These are phyloP conservation scores for Thraustochytrium striatum DNA, from an alignment of 352 stramenopile genomes.

Conservation along the genomic window DNA sequence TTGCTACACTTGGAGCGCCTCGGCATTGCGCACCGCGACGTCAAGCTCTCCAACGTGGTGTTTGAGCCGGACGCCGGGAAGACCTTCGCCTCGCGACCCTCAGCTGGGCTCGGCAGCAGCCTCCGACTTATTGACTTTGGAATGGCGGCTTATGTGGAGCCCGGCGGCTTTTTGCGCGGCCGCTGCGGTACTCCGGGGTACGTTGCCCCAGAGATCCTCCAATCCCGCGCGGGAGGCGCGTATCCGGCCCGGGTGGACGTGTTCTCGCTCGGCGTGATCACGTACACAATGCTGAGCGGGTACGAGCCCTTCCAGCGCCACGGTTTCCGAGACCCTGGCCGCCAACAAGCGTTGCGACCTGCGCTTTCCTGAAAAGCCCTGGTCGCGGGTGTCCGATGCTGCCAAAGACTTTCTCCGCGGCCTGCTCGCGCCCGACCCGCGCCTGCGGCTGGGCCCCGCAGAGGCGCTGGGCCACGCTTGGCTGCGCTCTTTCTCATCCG, in stretches of 20 bases:
- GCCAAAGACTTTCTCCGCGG: too few species aligned
- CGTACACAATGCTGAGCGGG: conserved; percentile 81
- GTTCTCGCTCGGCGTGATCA: conserved; percentile 90
- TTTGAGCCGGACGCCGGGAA: background rate
- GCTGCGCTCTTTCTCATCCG: too few species aligned
- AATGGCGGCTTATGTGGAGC: conserved; percentile 6
- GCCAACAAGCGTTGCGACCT: too few species aligned
- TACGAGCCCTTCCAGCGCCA: conserved; percentile 84
- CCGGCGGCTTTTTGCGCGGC: conserved; percentile 81
- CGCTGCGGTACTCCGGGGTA: conserved; percentile 93
- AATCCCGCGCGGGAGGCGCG: conserved; percentile 64
- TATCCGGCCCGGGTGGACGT: conserved; percentile 87
- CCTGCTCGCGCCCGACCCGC: too few species aligned
- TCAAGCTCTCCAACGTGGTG: conserved; percentile 37
- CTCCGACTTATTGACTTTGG: conserved; percentile 43
- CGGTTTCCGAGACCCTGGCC: too few species aligned
- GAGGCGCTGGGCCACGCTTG: too few species aligned
- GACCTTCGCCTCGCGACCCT: background rate
- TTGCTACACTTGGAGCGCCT: conserved; percentile 59
- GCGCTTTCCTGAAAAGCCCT: too few species aligned
- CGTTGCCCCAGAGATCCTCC: conserved; percentile 91
- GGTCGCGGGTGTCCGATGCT: too few species aligned
- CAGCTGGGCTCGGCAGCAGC: background rate
- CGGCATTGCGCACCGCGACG: conserved; percentile 62
- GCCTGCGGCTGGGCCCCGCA: too few species aligned